Percentiles rank a stretch among this genome's conserved stretches.
Evolutionary conservation across 352 stramenopile genomes (phyloP).

Genomic region (Salisapilia sapeloensis): DNA sequence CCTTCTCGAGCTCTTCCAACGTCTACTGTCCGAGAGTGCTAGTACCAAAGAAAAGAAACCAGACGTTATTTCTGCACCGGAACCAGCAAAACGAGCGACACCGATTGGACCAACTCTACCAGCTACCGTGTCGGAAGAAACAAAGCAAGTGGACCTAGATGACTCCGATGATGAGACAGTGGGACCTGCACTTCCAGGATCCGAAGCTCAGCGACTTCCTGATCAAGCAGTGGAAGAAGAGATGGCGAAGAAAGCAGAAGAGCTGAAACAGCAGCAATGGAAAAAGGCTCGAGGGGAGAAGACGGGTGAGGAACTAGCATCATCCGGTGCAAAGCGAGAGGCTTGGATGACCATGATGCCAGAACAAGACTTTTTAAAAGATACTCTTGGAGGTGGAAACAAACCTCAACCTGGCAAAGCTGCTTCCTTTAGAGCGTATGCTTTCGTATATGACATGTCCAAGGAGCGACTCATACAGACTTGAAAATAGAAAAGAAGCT

Average conservation of each 20-base stretch:
- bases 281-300: conserved; percentile 14
- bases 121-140: conserved; percentile 2
- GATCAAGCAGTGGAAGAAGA: conserved; percentile 53
- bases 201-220: conserved; percentile 53
- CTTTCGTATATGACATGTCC: neutral
- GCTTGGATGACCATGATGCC: conserved; percentile 81
- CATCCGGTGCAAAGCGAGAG: too few relatives aligned
- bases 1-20: conserved; percentile 32
- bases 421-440: conserved; percentile 34
- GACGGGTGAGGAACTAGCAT: conserved; percentile 4
- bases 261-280: conserved; percentile 55
- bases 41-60: conserved; percentile 3
- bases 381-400: conserved; percentile 42
- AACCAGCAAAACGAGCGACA: conserved; percentile 6
- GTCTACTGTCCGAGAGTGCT: conserved; percentile 13
- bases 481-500: conserved; percentile 41
- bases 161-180: conserved; percentile 35
- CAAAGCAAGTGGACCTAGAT: conserved; percentile 3
- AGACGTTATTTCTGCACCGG: neutral
- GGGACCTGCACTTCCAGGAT: conserved; percentile 52
- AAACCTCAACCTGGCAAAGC: conserved; percentile 26
- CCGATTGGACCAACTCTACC: conserved; percentile 43
- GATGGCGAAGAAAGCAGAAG: conserved; percentile 35
- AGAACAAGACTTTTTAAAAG: conserved; percentile 50
- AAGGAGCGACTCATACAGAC: neutral